Base-by-base conservation (phyloP, 2,329 filamentous ascomycete genomes). In the Ceratocystis smalleyi region DNA sequence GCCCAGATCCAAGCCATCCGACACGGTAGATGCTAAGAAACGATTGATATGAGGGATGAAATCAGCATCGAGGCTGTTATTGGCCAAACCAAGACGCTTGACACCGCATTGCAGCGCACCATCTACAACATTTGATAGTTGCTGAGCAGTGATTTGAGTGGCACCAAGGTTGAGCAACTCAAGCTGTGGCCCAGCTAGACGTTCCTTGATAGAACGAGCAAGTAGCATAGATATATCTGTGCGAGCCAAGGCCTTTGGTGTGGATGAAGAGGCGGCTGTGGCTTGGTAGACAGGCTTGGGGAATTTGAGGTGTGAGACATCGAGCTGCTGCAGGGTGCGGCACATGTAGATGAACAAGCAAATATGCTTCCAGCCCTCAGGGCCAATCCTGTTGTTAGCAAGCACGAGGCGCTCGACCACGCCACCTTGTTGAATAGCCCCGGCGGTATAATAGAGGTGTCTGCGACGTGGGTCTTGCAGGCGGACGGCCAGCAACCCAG, bases 271-370 rank as follows among this genome's bases (percentile, higher is more conserved):
- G 64, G 35, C 70, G 69, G 22, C 69, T 67, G 32, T 40, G 55
- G 64, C 35, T 40, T 64, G 32, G 61, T 51, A 24, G 68, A 66
- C 10, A 69, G 67, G 17, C 43, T 62, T 63, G 0, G 89, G 91
- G 68, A 97, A 92, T 2, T 83, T 82, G 66, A 96, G 86, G 70
- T 89, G 87, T 0, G 91, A 95, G 32, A 97, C 73, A 72, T 99
- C 94, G 27, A 97, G 81, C 5, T 83, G 87, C 73, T 91, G 91
- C 64, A 99, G 78, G 0, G 91, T 91, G 67, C 85, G 86, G 69
- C 89, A 96, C 77, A 96, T 86, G 74, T 96, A 89, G 62, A 96
- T 79, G 72, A 97, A 99, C 5, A 96, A 77, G 49, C 87, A 87
- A 65, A 97, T 85, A 71, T 97, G 85, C 70, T 87, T 91, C 94